A percentile compares a stretch with the other conserved stretches of the same genome.
phyloP scores from a whole-genome alignment of 768 basidiomycete genomes.

The Fomitopsis pulvina region DNA sequence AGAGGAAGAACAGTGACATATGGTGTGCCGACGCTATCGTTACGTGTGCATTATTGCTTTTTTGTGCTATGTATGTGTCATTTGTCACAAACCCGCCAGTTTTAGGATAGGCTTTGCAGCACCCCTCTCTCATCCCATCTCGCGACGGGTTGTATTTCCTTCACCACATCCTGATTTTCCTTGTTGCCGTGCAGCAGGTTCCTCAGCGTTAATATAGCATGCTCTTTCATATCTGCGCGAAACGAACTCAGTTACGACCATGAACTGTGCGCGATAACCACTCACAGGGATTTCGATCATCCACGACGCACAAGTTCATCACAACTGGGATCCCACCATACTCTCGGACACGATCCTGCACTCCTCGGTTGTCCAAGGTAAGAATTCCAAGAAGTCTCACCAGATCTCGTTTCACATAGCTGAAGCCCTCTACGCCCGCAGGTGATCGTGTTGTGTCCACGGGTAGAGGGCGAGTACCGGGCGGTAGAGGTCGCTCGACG shows the following conservation, averaged over 20 bases:
- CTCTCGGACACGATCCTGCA: slow-evolving; percentile 69
- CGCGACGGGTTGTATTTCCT: slow-evolving; percentile 58
- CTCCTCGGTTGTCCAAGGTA: slow-evolving; percentile 51
- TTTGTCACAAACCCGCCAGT: too few relatives aligned
- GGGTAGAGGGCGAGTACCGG: not conserved
- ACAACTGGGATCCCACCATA: slow-evolving; percentile 75
- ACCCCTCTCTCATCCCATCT: slow-evolving; percentile 54
- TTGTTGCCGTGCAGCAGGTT: slow-evolving; percentile 71
- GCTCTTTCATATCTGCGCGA: slow-evolving; percentile 78
- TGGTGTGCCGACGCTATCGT: too few relatives aligned
- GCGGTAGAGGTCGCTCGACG: slow-evolving; percentile 23
- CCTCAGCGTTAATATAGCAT: slow-evolving; percentile 80
- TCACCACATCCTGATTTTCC: slow-evolving; percentile 77
- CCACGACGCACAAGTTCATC: slow-evolving; percentile 84
- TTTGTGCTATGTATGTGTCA: not conserved
- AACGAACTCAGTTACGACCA: not conserved
- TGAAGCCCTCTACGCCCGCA: slow-evolving; percentile 26
- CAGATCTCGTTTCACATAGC: slow-evolving; percentile 82
- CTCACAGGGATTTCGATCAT: slow-evolving; percentile 91
- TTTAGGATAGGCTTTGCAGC: slow-evolving; percentile 26
- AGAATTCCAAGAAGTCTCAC: slow-evolving; percentile 84
- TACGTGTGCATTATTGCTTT: not conserved
- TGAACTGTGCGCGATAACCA: slow-evolving; percentile 13
- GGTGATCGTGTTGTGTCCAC: not conserved
- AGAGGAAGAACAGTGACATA: not conserved